Conservation (phyloP, 83 land plant genomes). For the Picea mariana region DNA sequence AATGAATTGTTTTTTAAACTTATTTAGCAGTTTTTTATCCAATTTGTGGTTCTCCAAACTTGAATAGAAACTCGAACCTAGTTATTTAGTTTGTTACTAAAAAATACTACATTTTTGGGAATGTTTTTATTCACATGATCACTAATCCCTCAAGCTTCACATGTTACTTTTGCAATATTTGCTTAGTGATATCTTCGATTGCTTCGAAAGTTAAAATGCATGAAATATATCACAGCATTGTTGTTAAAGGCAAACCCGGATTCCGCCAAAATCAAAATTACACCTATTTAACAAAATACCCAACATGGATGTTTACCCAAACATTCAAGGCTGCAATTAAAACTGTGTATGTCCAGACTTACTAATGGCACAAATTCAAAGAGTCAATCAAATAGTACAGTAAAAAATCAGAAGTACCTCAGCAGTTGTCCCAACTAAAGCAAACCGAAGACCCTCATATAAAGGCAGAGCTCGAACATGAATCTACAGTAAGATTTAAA, state of each 20-base stretch:
- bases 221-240: neutral
- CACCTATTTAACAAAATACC: neutral
- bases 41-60: too few relatives aligned
- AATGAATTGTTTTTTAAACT: too few relatives aligned
- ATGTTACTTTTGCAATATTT: neutral
- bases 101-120: neutral
- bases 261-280: neutral
- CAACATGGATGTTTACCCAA: neutral
- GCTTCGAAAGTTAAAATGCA: neutral
- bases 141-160: neutral
- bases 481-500: constrained; percentile 41
- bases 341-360: neutral
- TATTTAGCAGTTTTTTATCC: too few relatives aligned
- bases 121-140: neutral
- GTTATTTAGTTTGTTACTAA: too few relatives aligned
- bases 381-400: neutral
- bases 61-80: too few relatives aligned
- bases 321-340: neutral
- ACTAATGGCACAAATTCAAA: neutral
- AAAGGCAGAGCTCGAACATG: constrained; percentile 38
- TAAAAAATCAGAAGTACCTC: constrained; percentile 53
- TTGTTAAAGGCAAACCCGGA: neutral
- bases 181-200: neutral
- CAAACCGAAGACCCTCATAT: constrained; percentile 44
- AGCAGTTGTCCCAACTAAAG: constrained; percentile 89